Evolutionary conservation across 2,329 filamentous ascomycete genomes (phyloP).

Genomic region (Gyromitra esculenta): DNA sequence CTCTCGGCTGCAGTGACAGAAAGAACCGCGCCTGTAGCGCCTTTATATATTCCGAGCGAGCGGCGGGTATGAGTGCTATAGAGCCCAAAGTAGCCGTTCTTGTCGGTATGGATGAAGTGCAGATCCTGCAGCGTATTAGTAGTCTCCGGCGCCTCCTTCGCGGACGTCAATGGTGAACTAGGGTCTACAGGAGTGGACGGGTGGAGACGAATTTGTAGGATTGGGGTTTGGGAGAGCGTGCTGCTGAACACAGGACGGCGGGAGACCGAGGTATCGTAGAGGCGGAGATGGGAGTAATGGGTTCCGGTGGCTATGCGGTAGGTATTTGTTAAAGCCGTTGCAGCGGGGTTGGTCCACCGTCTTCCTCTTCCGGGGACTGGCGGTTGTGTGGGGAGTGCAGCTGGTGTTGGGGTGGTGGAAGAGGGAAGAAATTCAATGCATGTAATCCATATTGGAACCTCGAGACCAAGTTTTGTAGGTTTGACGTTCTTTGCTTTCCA

Average conservation of each 20-base stretch:
- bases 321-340: not conserved
- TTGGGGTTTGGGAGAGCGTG: conserved; percentile 42
- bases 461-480: conserved; percentile 46
- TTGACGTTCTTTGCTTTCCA: conserved; percentile 55
- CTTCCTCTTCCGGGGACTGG: conserved; percentile 5
- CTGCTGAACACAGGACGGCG: conserved; percentile 49
- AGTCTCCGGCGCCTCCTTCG: conserved; percentile 40
- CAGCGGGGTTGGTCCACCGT: conserved; percentile 2
- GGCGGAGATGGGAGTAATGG: conserved; percentile 47
- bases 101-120: conserved; percentile 48
- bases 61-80: conserved; percentile 40
- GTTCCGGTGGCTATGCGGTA: conserved; percentile 45
- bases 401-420: not conserved
- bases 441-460: conserved; percentile 48
- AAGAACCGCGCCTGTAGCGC: conserved; percentile 46
- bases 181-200: conserved; percentile 30
- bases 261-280: conserved; percentile 53
- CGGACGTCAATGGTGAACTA: conserved; percentile 26
- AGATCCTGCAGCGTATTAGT: conserved; percentile 35
- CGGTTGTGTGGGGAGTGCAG: not conserved
- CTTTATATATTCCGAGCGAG: conserved; percentile 48
- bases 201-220: conserved; percentile 44
- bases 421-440: conserved; percentile 49
- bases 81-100: conserved; percentile 43
- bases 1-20: conserved; percentile 20